Conservation (phyloP, 2,329 filamentous ascomycete genomes). For the Parastagonospora avenae region DNA sequence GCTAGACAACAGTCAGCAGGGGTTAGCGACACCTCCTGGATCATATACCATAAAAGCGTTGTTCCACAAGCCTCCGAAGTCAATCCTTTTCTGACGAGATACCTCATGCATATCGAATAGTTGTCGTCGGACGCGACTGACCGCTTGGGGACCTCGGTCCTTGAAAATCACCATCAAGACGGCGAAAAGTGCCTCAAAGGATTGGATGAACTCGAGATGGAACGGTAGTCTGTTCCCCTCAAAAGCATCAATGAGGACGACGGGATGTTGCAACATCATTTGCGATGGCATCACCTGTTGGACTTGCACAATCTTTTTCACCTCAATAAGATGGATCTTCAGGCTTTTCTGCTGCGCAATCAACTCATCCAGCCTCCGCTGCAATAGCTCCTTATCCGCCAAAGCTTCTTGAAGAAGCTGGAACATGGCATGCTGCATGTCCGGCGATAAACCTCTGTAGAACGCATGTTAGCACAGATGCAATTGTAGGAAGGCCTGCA, state of each 20-base stretch:
- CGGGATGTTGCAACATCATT: background rate
- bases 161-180: constrained; percentile 1
- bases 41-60: background rate
- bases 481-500: too few species aligned
- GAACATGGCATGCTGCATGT: background rate
- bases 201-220: constrained; percentile 1
- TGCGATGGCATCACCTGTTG: background rate
- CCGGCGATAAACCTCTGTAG: background rate
- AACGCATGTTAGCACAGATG: too few species aligned
- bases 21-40: too few species aligned
- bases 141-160: background rate
- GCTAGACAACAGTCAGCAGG: constrained; percentile 1
- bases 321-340: background rate
- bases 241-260: background rate
- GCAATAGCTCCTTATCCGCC: background rate
- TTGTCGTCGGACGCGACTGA: background rate
- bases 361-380: background rate
- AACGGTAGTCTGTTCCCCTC: constrained; percentile 1
- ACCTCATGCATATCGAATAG: background rate
- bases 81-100: background rate
- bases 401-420: background rate
- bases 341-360: background rate
- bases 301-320: background rate
- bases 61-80: background rate
- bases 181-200: constrained; percentile 1